A percentile compares a stretch with the other conserved stretches of the same genome.
Conservation (phyloP, 257 asterid genomes). For the Plantago elongata region DNA sequence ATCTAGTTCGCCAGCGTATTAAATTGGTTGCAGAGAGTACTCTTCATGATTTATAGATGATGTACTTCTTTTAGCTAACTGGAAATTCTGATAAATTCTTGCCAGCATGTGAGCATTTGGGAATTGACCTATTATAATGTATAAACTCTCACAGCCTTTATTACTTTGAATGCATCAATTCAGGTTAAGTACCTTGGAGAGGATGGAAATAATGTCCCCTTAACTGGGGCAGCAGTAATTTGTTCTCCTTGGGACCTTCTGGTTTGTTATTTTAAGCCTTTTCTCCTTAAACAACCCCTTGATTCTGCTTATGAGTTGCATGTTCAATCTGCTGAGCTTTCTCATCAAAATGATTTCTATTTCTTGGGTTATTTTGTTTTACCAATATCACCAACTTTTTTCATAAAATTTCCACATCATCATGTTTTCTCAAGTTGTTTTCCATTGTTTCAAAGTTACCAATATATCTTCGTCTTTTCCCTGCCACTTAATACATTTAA, state of each 20-base stretch:
- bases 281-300: background rate
- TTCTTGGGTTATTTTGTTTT: too few relatives aligned
- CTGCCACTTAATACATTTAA: too few relatives aligned
- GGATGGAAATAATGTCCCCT: slow-evolving; percentile 45
- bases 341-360: too few relatives aligned
- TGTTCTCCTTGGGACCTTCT: slow-evolving; percentile 69
- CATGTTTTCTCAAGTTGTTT: too few relatives aligned
- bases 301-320: background rate
- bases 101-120: too few relatives aligned
- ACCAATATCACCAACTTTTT: too few relatives aligned
- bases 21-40: background rate
- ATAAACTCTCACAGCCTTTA: background rate
- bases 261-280: slow-evolving; percentile 32
- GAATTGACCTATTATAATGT: too few relatives aligned
- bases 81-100: too few relatives aligned
- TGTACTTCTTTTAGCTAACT: background rate
- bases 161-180: slow-evolving; percentile 10
- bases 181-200: slow-evolving; percentile 76
- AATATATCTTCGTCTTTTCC: too few relatives aligned
- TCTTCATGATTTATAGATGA: background rate
- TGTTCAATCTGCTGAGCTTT: background rate
- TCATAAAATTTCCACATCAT: too few relatives aligned
- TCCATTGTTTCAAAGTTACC: too few relatives aligned
- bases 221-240: slow-evolving; percentile 57
- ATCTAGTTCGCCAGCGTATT: too few relatives aligned